Conservation (phyloP, 176 grass and related monocot species). For the Bothriochloa decipiens region DNA sequence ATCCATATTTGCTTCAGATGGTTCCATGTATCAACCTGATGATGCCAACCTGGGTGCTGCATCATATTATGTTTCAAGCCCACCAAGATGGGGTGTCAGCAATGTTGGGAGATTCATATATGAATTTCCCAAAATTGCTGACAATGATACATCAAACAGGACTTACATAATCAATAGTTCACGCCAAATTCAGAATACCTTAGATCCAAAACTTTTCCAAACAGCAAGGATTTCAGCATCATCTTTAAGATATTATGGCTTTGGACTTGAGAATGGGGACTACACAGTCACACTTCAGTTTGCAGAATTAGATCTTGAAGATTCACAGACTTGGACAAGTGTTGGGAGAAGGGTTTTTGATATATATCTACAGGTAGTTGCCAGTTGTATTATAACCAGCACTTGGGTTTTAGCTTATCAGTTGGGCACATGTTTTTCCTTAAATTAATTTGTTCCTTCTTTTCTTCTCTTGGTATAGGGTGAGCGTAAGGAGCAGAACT, state of each 20-base stretch:
- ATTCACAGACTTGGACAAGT: not conserved
- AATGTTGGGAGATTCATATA: conserved; percentile 55
- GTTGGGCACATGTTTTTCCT: too few relatives aligned
- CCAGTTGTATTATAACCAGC: not conserved
- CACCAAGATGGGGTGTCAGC: conserved; percentile 66
- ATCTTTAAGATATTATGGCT: not conserved
- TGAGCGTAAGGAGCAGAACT: conserved; percentile 60
- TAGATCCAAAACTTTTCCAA: not conserved
- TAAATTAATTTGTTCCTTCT: not conserved
- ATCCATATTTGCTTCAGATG: conserved; percentile 52
- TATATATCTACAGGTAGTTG: conserved; percentile 82
- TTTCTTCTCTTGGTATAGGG: conserved; percentile 35
- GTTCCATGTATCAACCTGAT: conserved; percentile 53
- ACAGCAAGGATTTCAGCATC: not conserved
- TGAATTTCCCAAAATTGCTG: too few relatives aligned
- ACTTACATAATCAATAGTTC: conserved; percentile 48
- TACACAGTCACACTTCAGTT: not conserved
- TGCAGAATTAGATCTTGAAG: not conserved
- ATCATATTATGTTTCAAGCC: conserved; percentile 49
- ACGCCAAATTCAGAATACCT: not conserved
- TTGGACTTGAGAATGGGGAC: not conserved
- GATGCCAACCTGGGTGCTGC: conserved; percentile 45
- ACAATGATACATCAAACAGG: conserved; percentile 8
- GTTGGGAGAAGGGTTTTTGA: conserved; percentile 78
- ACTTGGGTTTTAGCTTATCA: conserved; percentile 3